Evolutionary conservation across 179 eudicot genomes (phyloP).

Genomic region (Camellia oleifera): DNA sequence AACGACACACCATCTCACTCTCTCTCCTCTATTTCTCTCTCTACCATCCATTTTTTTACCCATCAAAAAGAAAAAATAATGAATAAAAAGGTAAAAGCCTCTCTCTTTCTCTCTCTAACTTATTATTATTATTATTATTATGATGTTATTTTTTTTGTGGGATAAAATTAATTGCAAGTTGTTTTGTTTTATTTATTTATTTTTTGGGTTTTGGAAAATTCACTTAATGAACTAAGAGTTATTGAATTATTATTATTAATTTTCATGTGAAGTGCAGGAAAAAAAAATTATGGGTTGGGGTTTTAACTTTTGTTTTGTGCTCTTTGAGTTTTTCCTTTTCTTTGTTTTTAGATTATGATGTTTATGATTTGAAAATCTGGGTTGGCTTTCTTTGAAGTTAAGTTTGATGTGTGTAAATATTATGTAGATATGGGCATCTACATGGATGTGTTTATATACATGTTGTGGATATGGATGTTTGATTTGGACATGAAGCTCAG

Average conservation of each 20-base stretch:
- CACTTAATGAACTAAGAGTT: background rate
- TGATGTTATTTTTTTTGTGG: background rate
- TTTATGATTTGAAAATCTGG: background rate
- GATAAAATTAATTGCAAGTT: constrained; percentile 3
- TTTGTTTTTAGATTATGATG: background rate
- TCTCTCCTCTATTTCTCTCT: constrained; percentile 1
- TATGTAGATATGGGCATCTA: too few relatives aligned
- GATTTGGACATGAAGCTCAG: constrained; percentile 3
- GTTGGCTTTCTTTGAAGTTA: background rate
- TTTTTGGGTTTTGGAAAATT: background rate
- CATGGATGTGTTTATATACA: background rate
- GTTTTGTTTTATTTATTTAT: background rate
- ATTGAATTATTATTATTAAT: background rate
- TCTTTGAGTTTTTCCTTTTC: too few relatives aligned
- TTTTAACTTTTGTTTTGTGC: background rate
- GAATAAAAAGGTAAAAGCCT: background rate
- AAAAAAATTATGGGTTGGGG: background rate
- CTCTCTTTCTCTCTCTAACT: background rate
- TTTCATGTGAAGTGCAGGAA: background rate
- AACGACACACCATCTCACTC: constrained; percentile 22
- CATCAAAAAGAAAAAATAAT: background rate
- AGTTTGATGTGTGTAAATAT: background rate
- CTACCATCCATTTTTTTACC: background rate
- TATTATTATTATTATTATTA: too few relatives aligned
- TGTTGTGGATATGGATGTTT: background rate